Evolutionary conservation across 106 monocot genomes (phyloP).

Genomic region (Triglochin maritima): DNA sequence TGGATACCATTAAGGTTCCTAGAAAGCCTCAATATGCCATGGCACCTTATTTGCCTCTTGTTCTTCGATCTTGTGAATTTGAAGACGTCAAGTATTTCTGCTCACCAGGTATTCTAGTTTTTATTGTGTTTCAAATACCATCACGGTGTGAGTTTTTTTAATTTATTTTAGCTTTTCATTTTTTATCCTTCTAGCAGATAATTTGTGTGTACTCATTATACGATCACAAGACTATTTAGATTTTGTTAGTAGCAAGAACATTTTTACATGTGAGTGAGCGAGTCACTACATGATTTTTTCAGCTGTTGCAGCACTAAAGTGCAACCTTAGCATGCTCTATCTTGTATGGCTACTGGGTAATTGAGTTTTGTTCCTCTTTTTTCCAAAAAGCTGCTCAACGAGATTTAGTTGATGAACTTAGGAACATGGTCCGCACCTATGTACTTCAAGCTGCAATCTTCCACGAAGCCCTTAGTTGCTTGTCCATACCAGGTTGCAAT

Average conservation of each 20-base stretch:
- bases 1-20: slow-evolving; percentile 52
- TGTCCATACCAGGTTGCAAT: slow-evolving; percentile 25
- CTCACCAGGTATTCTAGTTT: slow-evolving; percentile 48
- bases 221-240: background rate
- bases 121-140: background rate
- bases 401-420: slow-evolving; percentile 57
- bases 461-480: slow-evolving; percentile 46
- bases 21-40: slow-evolving; percentile 95
- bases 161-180: background rate
- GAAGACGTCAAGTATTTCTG: slow-evolving; percentile 60
- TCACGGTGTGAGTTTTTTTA: background rate
- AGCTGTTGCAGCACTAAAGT: background rate
- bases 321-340: too few relatives aligned
- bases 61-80: slow-evolving; percentile 70
- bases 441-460: slow-evolving; percentile 73
- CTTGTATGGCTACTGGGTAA: too few relatives aligned
- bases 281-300: background rate
- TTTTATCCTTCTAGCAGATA: background rate
- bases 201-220: background rate
- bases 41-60: slow-evolving; percentile 80
- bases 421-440: slow-evolving; percentile 31
- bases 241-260: background rate
- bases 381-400: slow-evolving; percentile 33
- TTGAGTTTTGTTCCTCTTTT: background rate
- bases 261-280: background rate